These are phyloP conservation scores for Rhododendron henanense DNA, from an alignment of 148 eudicot genomes.

Conservation along the genomic window DNA sequence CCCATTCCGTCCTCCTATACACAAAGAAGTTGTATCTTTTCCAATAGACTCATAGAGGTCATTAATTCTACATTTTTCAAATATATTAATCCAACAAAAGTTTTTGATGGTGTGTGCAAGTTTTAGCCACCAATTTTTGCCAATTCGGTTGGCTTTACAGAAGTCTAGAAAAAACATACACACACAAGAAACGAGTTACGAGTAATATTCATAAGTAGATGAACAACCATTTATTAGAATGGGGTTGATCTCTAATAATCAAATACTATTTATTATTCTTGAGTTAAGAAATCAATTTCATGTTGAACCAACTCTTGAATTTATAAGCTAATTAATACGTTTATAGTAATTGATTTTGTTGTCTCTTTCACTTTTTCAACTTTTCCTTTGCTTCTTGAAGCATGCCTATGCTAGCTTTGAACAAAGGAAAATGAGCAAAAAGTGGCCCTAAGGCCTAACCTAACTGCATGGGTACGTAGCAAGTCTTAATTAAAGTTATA, in stretches of 20 bases:
- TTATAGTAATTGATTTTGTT: not conserved
- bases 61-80: not conserved
- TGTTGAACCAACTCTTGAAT: slow-evolving; percentile 6
- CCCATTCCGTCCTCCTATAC: not conserved
- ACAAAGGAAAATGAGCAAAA: not conserved
- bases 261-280: not conserved
- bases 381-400: not conserved
- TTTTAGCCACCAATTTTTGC: not conserved
- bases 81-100: not conserved
- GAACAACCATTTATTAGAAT: not conserved
- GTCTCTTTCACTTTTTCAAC: not conserved
- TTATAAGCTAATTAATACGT: not conserved
- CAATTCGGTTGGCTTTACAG: not conserved
- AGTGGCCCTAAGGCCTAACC: not conserved
- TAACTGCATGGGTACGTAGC: not conserved
- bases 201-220: not conserved
- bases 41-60: not conserved
- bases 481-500: not conserved
- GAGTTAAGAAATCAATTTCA: not conserved
- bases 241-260: not conserved
- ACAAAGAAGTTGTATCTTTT: not conserved
- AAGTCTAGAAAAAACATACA: not conserved
- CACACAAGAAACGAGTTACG: not conserved
- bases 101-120: not conserved
- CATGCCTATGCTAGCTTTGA: not conserved